phyloP scores from a whole-genome alignment of 768 basidiomycete genomes.

The Pleurotus tuoliensis region DNA sequence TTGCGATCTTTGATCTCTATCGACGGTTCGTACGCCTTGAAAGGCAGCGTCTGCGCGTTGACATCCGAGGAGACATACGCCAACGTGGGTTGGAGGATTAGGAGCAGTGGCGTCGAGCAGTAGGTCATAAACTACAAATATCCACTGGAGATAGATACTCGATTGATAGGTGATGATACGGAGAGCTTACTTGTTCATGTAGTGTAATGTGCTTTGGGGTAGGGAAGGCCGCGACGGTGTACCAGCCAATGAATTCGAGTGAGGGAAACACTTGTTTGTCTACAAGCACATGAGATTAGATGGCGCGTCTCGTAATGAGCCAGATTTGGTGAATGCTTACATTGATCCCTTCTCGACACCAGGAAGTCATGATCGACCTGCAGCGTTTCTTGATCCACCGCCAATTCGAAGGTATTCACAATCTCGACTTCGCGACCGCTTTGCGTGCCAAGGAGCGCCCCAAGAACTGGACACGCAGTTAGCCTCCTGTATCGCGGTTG shows the following conservation, averaged over 20 bases:
- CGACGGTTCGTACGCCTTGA: constrained; percentile 91
- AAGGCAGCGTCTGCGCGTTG: constrained; percentile 74
- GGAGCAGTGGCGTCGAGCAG: constrained; percentile 86
- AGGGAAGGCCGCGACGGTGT: constrained; percentile 78
- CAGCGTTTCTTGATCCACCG: constrained; percentile 52
- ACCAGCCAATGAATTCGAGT: constrained; percentile 97
- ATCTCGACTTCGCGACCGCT: constrained; percentile 95
- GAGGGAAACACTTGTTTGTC: constrained; percentile 99
- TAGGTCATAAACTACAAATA: constrained; percentile 68
- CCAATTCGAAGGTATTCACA: constrained; percentile 93
- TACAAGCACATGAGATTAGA: constrained; percentile 27
- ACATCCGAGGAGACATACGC: constrained; percentile 43
- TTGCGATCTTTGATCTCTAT: constrained; percentile 79
- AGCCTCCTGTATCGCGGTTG: not conserved
- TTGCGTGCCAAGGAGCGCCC: constrained; percentile 91
- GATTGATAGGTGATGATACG: too few species aligned
- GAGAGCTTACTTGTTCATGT: constrained; percentile 70
- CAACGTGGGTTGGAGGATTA: constrained; percentile 63
- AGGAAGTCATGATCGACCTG: constrained; percentile 81
- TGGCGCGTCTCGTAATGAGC: too few species aligned
- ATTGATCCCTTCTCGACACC: constrained; percentile 82
- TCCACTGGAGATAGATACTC: not conserved
- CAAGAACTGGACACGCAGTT: constrained; percentile 58
- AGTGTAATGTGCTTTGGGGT: constrained; percentile 73
- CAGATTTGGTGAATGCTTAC: constrained; percentile 30